phyloP scores from a whole-genome alignment of 2,329 filamentous ascomycete genomes.

The Bimuria novae-zelandiae region DNA sequence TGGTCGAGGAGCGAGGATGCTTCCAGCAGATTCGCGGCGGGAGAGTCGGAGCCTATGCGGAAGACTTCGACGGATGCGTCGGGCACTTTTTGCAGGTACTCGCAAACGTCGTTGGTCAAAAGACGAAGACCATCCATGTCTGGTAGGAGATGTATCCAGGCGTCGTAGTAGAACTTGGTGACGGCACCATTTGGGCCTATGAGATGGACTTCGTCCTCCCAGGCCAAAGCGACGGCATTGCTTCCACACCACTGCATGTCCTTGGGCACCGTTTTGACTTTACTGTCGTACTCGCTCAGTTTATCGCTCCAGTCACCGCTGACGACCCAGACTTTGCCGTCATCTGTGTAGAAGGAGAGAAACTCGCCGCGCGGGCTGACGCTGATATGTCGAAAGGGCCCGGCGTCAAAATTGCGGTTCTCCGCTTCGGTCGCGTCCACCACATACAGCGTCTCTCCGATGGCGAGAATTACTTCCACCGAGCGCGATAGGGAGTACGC shows the following conservation, averaged over 20 bases:
- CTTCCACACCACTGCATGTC: constrained; percentile 96
- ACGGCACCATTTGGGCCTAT: constrained; percentile 83
- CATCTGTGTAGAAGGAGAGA: constrained; percentile 82
- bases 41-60: constrained; percentile 81
- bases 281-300: constrained; percentile 88
- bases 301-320: constrained; percentile 94
- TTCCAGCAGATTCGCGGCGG: constrained; percentile 90
- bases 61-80: constrained; percentile 88
- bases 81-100: constrained; percentile 94
- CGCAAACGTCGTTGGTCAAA: constrained; percentile 91
- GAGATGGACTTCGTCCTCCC: constrained; percentile 97
- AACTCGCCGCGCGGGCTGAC: constrained; percentile 91
- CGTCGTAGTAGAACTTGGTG: constrained; percentile 84
- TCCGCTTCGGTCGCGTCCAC: constrained; percentile 89
- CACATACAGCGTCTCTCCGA: constrained; percentile 81
- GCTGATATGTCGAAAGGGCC: constrained; percentile 86
- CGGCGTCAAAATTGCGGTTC: constrained; percentile 87
- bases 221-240: constrained; percentile 88
- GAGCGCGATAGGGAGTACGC: constrained; percentile 87
- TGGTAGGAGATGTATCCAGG: constrained; percentile 83
- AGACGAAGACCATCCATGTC: constrained; percentile 89
- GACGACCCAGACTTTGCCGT: constrained; percentile 86
- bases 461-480: constrained; percentile 87
- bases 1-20: constrained; percentile 89
- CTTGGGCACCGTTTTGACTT: constrained; percentile 80